A percentile compares a stretch with the other conserved stretches of the same genome.
Conservation (phyloP, 1,139 yeast genomes). For the Yamadazyma mexicana region DNA sequence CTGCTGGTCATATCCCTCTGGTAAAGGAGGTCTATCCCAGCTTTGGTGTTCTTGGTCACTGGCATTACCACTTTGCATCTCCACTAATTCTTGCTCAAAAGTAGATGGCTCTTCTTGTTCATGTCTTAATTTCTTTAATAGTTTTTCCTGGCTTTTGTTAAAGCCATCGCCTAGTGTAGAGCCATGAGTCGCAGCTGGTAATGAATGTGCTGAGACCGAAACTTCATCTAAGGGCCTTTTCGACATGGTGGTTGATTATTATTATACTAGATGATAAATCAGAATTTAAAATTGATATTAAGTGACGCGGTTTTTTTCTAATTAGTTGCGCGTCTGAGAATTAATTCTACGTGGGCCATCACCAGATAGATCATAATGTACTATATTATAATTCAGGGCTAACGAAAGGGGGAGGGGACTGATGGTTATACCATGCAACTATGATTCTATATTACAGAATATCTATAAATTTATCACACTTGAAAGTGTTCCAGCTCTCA, state of each 20-base stretch:
- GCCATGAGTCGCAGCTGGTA: conserved; percentile 44
- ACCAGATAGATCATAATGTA: neutral
- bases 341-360: neutral
- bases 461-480: too few species aligned
- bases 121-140: conserved; percentile 32
- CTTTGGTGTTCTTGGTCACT: conserved; percentile 45
- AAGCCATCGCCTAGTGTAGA: conserved; percentile 22
- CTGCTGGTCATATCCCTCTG: conserved; percentile 48
- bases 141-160: conserved; percentile 30
- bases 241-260: conserved; percentile 8
- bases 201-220: conserved; percentile 38
- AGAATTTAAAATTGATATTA: neutral
- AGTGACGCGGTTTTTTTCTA: conserved; percentile 1
- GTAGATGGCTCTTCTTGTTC: conserved; percentile 47
- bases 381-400: too few species aligned
- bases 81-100: conserved; percentile 64
- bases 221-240: conserved; percentile 14
- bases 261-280: neutral
- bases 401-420: neutral
- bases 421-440: too few species aligned
- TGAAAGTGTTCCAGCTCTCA: too few species aligned
- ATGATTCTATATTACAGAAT: too few species aligned
- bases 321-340: conserved; percentile 1
- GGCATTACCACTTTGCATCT: conserved; percentile 42
- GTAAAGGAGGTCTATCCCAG: conserved; percentile 63